These are phyloP conservation scores for Neonectria hederae DNA, from an alignment of 2,329 filamentous ascomycete species.

Conservation along the genomic window DNA sequence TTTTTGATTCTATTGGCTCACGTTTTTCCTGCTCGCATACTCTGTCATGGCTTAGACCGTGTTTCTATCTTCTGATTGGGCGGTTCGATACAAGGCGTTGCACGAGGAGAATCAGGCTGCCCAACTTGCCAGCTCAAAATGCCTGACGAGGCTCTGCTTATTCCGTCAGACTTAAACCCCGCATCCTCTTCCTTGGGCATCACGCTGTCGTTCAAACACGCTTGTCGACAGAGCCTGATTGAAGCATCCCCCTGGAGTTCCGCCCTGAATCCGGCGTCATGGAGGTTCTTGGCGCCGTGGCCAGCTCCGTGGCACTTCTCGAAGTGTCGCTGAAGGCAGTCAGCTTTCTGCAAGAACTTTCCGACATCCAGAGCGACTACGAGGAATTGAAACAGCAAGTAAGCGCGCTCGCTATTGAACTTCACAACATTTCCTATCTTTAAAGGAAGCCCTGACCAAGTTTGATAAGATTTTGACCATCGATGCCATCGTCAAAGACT, in stretches of 20 bases:
- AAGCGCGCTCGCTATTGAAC: background rate
- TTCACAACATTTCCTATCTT: background rate
- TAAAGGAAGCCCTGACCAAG: background rate
- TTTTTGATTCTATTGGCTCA: background rate
- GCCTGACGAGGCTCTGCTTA: background rate
- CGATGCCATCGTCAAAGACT: background rate
- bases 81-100: background rate
- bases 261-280: background rate
- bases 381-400: background rate
- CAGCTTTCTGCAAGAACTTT: slow-evolving; percentile 16
- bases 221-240: background rate
- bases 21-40: background rate
- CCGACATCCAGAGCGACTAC: slow-evolving; percentile 7
- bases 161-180: background rate
- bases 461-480: background rate
- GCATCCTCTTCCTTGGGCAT: background rate
- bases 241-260: too few relatives aligned
- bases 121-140: too few relatives aligned
- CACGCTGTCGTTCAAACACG: background rate
- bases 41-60: background rate
- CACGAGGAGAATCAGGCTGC: background rate
- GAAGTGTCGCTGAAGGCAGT: slow-evolving; percentile 19
- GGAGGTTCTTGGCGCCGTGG: slow-evolving; percentile 27
- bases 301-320: slow-evolving; percentile 22
- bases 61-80: background rate